Evolutionary conservation across 2,329 filamentous ascomycete genomes (phyloP), one percentile per base, ranked within the genome.

Genomic region (Pyrenochaeta sp.): DNA sequence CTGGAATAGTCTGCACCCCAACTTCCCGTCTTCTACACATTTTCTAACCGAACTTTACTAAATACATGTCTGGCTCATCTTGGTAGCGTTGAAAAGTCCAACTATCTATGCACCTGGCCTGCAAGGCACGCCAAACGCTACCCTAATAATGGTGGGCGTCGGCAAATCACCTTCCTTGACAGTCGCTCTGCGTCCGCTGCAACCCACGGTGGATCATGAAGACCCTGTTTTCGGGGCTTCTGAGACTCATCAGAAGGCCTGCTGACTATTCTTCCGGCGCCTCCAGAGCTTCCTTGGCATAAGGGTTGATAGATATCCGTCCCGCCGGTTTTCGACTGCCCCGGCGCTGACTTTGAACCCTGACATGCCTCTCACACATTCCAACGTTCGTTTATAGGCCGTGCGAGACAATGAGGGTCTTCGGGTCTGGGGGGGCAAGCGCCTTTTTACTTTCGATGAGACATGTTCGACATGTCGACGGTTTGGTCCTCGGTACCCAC

Each of bases 341-440:
- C 7, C 10, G n/a, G n/a, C 13, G 30, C 14, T 3, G 26, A 7
- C 9, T n/a, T 20, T 6, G 7, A 32, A n/a, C 11, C 3, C 14
- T n/a, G n/a, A n/a, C n/a, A n/a, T n/a, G n/a, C n/a, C n/a, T n/a
- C n/a, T n/a, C n/a, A n/a, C n/a, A 26, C 14, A 19, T 19, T 10
- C n/a, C 8, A 24, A 7, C 9, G 7, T 30, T n/a, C 14, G 7
- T 28, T 7, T 27, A 28, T 31, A 29, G 22, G 20, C 17, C 4
- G 28, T 36, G 13, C 30, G 23, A 34, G 18, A 41, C 21, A 22
- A 46, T 50, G 41, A 41, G 21, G 27, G 32, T 37, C 41, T 30
- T 39, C 27, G 41, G 27, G 41, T 37, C 37, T 35, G 21, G 22
- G 6, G 32, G 22, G n/a, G 32, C 17, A 7, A 19, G 17, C 18